Base-by-base conservation (phyloP, 2,329 filamentous ascomycete genomes). In the Xylariaceae sp. region DNA sequence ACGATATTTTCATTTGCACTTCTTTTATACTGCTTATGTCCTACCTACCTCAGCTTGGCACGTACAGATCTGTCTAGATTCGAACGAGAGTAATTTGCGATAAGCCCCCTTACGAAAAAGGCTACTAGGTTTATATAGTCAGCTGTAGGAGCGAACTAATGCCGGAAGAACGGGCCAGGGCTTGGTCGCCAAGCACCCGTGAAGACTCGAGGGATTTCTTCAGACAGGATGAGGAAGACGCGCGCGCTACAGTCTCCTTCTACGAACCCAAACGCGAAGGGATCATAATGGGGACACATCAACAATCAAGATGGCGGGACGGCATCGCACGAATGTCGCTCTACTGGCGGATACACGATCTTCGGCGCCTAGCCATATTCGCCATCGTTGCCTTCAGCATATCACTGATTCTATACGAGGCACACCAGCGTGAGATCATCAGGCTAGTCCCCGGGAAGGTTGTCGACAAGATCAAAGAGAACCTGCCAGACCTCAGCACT, bases 381-480 rank as follows among this genome's bases (percentile, higher is more conserved):
- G 53, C 51, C 29, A 33, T 64, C 16, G 35, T 55, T 8, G 33
- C 60, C 24, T 20, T 63, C 30, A 45, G 35, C 18, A 6, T 63
- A 10, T 61, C 51, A 6, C 46, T 64, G 33, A 23, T 64, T 6
- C 36, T 65, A 4, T 65, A 64, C 46, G 57, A 62, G 45, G 53
- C 61, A 26, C 57, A 56, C 37, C 59, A 58, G 42, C 61, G 62
- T 42, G 58, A 62, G 39, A 15, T 63, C 18, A 58, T 54, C 37
- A 58, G 50, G 23, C 32, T 52, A 6, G 47, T 58, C 2, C 53
- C 49, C 9, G 56, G 56, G 10, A 27, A 56, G 6, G 10, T 23
- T 3, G 15, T 52, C 18, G 29, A 36, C 10, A 18, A 27, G 16
- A 20, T 30, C 4, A 40, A 42, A 18, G 33, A 50, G 11, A 16